Evolutionary conservation across 2,329 filamentous ascomycete genomes (phyloP).

Genomic region (Apiospora pterosperma): DNA sequence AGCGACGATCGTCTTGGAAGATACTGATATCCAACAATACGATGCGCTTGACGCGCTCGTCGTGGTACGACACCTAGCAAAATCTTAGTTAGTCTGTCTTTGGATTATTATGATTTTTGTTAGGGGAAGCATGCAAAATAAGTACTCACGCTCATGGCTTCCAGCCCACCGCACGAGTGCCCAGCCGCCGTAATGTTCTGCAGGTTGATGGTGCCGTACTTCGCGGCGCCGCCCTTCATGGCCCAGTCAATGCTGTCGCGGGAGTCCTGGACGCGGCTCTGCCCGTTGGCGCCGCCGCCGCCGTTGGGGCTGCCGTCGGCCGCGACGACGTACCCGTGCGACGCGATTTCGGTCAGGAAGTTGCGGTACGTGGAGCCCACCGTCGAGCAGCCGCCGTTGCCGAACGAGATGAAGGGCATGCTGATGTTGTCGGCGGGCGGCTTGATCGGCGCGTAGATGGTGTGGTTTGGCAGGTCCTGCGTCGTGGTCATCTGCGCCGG

Average conservation of each 20-base stretch:
- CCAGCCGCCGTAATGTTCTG: constrained; percentile 21
- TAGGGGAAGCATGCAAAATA: too few species aligned
- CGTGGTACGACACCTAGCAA: constrained; percentile 13
- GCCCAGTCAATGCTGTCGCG: constrained; percentile 16
- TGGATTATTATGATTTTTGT: not conserved
- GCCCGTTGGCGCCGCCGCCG: constrained; percentile 11
- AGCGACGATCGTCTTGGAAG: constrained; percentile 19
- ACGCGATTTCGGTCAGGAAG: constrained; percentile 20
- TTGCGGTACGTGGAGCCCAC: constrained; percentile 15
- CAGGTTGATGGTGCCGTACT: constrained; percentile 17
- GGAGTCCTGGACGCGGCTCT: constrained; percentile 13
- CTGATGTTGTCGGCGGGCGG: constrained; percentile 10
- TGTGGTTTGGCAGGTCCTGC: constrained; percentile 15
- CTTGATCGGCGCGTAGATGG: constrained; percentile 16
- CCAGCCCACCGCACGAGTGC: constrained; percentile 19
- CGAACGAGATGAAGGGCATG: constrained; percentile 18
- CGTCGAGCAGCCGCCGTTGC: constrained; percentile 20
- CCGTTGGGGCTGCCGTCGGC: constrained; percentile 13
- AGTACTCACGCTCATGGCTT: constrained; percentile 11
- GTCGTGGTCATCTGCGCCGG: constrained; percentile 14
- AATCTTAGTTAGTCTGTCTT: not conserved
- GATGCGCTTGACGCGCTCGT: constrained; percentile 16
- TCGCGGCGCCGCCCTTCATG: constrained; percentile 11
- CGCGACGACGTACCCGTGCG: constrained; percentile 19
- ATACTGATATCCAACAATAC: constrained; percentile 18